Conservation (phyloP, 176 grass and related monocot genomes). For the Secale cereale region DNA sequence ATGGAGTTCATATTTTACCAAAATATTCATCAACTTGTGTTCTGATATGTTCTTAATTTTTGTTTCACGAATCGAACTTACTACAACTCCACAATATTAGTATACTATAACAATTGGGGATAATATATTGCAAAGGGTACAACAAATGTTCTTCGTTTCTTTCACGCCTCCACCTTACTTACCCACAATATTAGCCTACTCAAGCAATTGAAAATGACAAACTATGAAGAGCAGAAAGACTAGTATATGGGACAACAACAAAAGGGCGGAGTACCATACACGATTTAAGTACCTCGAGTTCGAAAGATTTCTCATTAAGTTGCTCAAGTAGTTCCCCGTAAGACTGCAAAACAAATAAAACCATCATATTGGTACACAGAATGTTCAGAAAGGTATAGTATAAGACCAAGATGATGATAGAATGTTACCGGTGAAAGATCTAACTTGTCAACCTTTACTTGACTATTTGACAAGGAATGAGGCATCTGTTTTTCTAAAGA, state of each 20-base stretch:
- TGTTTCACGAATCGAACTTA: not conserved
- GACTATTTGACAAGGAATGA: slow-evolving; percentile 58
- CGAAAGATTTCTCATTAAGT: slow-evolving; percentile 91
- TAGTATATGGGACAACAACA: slow-evolving; percentile 3
- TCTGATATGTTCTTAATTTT: not conserved
- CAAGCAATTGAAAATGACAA: not conserved
- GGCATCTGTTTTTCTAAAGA: slow-evolving; percentile 85
- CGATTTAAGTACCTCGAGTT: slow-evolving; percentile 78
- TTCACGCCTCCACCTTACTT: not conserved
- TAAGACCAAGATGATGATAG: slow-evolving; percentile 17
- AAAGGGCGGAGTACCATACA: slow-evolving; percentile 4
- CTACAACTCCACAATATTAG: not conserved
- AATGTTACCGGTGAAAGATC: slow-evolving; percentile 66
- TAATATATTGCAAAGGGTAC: not conserved
- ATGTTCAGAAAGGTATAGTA: slow-evolving; percentile 10
- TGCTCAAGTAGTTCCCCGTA: slow-evolving; percentile 82
- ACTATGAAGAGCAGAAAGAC: not conserved
- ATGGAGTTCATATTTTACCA: not conserved
- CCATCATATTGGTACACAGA: slow-evolving; percentile 21
- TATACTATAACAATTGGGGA: not conserved
- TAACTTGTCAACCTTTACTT: slow-evolving; percentile 60
- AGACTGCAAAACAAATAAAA: slow-evolving; percentile 60
- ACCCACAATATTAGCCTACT: slow-evolving; percentile 8
- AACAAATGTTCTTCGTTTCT: slow-evolving; percentile 2
- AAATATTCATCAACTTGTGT: not conserved